These are phyloP conservation scores for Bipolaris victoriae DNA, from an alignment of 2,329 filamentous ascomycete genomes.

Conservation along the genomic window DNA sequence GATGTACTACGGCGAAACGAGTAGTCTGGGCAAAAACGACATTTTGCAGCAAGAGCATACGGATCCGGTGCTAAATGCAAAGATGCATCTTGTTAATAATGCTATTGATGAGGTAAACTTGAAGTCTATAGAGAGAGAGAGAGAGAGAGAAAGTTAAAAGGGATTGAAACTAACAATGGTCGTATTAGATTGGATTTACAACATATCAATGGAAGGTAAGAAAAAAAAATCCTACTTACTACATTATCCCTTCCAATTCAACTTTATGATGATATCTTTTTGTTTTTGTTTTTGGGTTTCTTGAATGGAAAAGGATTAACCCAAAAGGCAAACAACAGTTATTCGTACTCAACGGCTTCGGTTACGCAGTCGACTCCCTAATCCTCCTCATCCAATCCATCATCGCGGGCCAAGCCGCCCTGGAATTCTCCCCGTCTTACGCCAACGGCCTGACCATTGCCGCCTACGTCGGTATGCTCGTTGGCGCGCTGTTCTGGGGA, in stretches of 20 bases:
- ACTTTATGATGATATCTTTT: too few relatives aligned
- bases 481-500: slow-evolving; percentile 71
- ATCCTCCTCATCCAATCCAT: slow-evolving; percentile 68
- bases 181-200: slow-evolving; percentile 9
- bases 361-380: slow-evolving; percentile 64
- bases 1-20: slow-evolving; percentile 11
- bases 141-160: too few relatives aligned
- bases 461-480: slow-evolving; percentile 63
- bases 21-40: slow-evolving; percentile 52
- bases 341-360: slow-evolving; percentile 67
- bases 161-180: too few relatives aligned
- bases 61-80: slow-evolving; percentile 67
- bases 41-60: slow-evolving; percentile 63
- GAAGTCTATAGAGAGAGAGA: too few relatives aligned
- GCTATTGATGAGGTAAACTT: slow-evolving; percentile 21
- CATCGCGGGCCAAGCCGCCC: slow-evolving; percentile 63
- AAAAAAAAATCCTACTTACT: too few relatives aligned
- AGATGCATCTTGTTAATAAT: slow-evolving; percentile 74
- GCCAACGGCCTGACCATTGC: slow-evolving; percentile 65
- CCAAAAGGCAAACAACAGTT: slow-evolving; percentile 37
- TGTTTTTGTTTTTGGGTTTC: too few relatives aligned
- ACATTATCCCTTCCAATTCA: too few relatives aligned
- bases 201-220: slow-evolving; percentile 52
- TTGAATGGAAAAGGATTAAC: too few relatives aligned
- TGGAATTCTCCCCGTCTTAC: slow-evolving; percentile 65